Percentiles rank a stretch among this genome's conserved stretches.
These are phyloP conservation scores for Saitozyma sp. DNA, from an alignment of 768 basidiomycete genomes.

Conservation along the genomic window DNA sequence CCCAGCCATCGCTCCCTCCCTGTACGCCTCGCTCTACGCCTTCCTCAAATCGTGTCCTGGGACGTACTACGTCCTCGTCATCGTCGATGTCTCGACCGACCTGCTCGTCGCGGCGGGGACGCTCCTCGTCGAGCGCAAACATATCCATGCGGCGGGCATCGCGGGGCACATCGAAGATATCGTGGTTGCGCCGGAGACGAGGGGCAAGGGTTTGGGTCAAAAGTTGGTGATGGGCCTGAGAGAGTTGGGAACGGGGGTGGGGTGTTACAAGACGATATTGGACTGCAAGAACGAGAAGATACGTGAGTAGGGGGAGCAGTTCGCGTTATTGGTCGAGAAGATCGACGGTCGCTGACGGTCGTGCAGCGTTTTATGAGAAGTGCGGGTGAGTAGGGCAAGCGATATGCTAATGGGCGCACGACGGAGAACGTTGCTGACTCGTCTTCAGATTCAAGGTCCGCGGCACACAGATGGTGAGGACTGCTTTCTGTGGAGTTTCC, in stretches of 20 bases:
- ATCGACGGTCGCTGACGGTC: background rate
- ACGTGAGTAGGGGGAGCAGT: conserved; percentile 61
- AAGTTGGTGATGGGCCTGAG: conserved; percentile 82
- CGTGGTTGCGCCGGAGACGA: conserved; percentile 79
- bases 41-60: conserved; percentile 41
- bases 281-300: conserved; percentile 88
- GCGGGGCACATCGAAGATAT: conserved; percentile 98
- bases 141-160: conserved; percentile 74
- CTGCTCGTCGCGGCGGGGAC: conserved; percentile 78
- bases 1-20: conserved; percentile 66
- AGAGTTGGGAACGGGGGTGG: conserved; percentile 72
- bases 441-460: conserved; percentile 4
- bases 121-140: conserved; percentile 90
- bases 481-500: too few species aligned
- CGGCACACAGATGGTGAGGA: background rate
- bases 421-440: background rate
- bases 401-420: background rate
- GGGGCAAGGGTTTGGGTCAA: conserved; percentile 87
- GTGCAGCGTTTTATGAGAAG: conserved; percentile 88
- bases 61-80: conserved; percentile 83
- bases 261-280: conserved; percentile 91
- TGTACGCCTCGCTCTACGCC: conserved; percentile 65
- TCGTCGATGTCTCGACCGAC: conserved; percentile 72
- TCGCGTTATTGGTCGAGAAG: too few species aligned
- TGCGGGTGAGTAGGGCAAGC: conserved; percentile 65